phyloP scores from a whole-genome alignment of 2,329 filamentous ascomycete genomes.

The Juglanconis juglandina region DNA sequence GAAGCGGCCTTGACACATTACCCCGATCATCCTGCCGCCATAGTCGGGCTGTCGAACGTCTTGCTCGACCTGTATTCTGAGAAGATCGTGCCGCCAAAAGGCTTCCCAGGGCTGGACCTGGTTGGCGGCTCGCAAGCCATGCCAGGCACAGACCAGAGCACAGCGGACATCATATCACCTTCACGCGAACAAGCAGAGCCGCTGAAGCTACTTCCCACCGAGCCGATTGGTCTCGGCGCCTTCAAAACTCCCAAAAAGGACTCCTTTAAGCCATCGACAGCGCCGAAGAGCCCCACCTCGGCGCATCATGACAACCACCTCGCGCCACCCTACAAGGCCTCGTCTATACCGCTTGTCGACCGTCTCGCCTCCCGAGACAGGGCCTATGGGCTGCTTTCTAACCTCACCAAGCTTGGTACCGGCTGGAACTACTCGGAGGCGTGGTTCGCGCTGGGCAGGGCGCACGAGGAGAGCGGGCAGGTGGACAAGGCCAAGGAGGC shows the following conservation, averaged over 20 bases:
- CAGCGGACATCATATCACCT: slow-evolving; percentile 12
- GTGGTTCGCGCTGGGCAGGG: slow-evolving; percentile 84
- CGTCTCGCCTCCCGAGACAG: slow-evolving; percentile 86
- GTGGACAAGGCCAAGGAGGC: slow-evolving; percentile 85
- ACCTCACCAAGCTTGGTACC: slow-evolving; percentile 77
- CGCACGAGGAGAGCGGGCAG: slow-evolving; percentile 84
- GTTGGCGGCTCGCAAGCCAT: slow-evolving; percentile 28
- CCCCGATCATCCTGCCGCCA: slow-evolving; percentile 75
- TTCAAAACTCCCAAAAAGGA: slow-evolving; percentile 11
- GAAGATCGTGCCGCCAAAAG: slow-evolving; percentile 57
- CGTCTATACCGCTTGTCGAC: slow-evolving; percentile 69
- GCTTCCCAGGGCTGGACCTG: slow-evolving; percentile 44
- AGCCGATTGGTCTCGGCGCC: slow-evolving; percentile 45
- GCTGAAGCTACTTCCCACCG: slow-evolving; percentile 34
- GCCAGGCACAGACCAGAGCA: slow-evolving; percentile 18
- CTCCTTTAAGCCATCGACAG: not conserved
- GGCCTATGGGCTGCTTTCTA: slow-evolving; percentile 77
- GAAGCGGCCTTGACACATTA: slow-evolving; percentile 78
- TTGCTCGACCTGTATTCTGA: slow-evolving; percentile 81
- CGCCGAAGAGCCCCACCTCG: slow-evolving; percentile 12
- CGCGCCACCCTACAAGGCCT: slow-evolving; percentile 51
- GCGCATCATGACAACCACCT: slow-evolving; percentile 38
- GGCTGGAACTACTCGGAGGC: slow-evolving; percentile 93
- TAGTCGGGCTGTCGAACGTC: slow-evolving; percentile 78
- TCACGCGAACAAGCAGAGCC: slow-evolving; percentile 3